Evolutionary conservation across 2,329 filamentous ascomycete genomes (phyloP), one percentile per base, ranked within the genome.

Genomic region (Ilyonectria sp.): DNA sequence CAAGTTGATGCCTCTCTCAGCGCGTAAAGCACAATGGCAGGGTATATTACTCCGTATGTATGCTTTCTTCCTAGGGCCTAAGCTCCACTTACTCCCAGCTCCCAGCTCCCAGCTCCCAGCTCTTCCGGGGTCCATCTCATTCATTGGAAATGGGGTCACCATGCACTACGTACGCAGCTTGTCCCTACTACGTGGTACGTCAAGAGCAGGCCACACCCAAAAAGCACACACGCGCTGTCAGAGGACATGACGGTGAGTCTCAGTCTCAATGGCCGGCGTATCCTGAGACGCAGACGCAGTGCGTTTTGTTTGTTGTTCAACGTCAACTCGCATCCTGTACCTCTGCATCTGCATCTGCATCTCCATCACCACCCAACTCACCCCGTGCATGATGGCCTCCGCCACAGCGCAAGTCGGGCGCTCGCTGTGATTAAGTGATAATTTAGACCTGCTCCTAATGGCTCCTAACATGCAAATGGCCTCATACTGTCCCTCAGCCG

Each of bases 401-500:
- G 63, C 57, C 57, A 57, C 63, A 44, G 23, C 35, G 63, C n/a
- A 21, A 5, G 10, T 33, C 49, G 43, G 37, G 26, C 50, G 29
- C 15, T 61, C 50, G 31, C 44, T 52, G 31, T 19, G 53, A 49
- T 54, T 46, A n/a, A 4, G 26, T 56, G 19, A 29, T 29, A 29
- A 15, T 26, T n/a, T 15, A 43, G 40, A 35, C 15, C 35, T 35
- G 50, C 19, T 29, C 26, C 47, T 31, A 26, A n/a, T 35, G 6
- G 31, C 29, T 43, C 40, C 40, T 43, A 35, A 64, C 47, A 21
- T 53, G 57, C 35, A 56, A 57, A 61, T 66, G 63, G 63, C 37
- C 58, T 66, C 63, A 66, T 47, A 46, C 43, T 15, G 37, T 50
- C 37, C 31, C 46, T 65, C 61, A 65, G 66, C 66, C 62, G 62